Evolutionary conservation across 2,329 filamentous ascomycete genomes (phyloP).

Genomic region (Hypoxylon sp.): DNA sequence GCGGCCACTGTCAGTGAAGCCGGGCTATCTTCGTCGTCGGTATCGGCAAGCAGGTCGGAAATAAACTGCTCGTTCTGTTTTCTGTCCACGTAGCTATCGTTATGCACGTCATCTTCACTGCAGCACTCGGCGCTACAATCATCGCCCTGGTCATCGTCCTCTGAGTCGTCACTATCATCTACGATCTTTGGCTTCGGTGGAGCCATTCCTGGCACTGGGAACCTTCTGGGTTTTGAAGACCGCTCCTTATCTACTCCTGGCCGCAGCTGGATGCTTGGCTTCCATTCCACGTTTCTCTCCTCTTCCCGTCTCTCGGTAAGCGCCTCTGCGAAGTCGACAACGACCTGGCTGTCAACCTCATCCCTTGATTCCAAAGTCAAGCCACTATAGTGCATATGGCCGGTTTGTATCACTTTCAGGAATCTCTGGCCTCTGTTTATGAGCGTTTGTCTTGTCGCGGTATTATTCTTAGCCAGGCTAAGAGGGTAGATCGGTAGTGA

Average conservation of each 20-base stretch:
- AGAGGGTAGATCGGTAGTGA: slow-evolving; percentile 35
- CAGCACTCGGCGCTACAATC: not conserved
- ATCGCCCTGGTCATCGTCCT: not conserved
- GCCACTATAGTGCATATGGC: slow-evolving; percentile 42
- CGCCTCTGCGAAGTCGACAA: slow-evolving; percentile 42
- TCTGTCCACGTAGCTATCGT: not conserved
- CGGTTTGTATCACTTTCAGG: slow-evolving; percentile 5
- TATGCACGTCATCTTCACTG: slow-evolving; percentile 38
- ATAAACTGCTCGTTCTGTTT: not conserved
- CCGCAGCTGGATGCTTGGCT: slow-evolving; percentile 2
- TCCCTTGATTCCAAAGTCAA: slow-evolving; percentile 32
- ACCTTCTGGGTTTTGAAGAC: not conserved
- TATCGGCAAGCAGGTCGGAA: not conserved
- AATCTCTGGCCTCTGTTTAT: slow-evolving; percentile 24
- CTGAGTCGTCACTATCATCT: not conserved
- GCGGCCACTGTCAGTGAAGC: not conserved
- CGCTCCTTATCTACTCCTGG: not conserved
- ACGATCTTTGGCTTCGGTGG: not conserved
- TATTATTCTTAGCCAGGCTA: not conserved
- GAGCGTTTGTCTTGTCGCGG: not conserved
- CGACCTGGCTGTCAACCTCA: slow-evolving; percentile 43
- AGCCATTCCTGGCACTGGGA: not conserved
- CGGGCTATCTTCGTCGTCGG: not conserved
- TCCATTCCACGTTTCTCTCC: slow-evolving; percentile 6
- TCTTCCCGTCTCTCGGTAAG: slow-evolving; percentile 16